A percentile compares a stretch with the other conserved stretches of the same genome.
phyloP scores from a whole-genome alignment of 192 early-diverging fungal genomes.

The Coemansia sp. region DNA sequence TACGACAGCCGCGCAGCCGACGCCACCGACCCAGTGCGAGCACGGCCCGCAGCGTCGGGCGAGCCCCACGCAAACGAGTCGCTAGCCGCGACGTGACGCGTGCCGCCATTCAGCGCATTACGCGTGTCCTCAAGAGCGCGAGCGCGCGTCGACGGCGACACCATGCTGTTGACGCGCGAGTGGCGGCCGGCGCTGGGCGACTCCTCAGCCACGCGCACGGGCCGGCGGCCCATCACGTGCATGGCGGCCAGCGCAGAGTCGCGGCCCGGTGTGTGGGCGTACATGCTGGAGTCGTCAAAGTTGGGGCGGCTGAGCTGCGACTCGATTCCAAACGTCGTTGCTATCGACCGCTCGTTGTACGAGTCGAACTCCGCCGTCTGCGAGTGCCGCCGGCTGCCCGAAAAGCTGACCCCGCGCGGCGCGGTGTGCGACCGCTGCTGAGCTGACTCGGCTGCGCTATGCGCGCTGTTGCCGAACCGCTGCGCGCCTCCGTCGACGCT shows the following conservation, averaged over 20 bases:
- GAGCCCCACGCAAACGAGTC: constrained; percentile 49
- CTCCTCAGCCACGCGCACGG: constrained; percentile 17
- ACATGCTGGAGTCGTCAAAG: constrained; percentile 42
- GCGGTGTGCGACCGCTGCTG: constrained; percentile 13
- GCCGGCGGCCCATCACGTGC: constrained; percentile 32
- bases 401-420: constrained; percentile 8
- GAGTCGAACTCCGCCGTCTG: constrained; percentile 38
- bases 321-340: constrained; percentile 34
- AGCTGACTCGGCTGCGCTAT: not conserved
- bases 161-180: constrained; percentile 42
- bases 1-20: constrained; percentile 16
- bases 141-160: constrained; percentile 42
- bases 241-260: constrained; percentile 26
- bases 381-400: constrained; percentile 32
- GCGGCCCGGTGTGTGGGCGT: constrained; percentile 47
- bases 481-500: not conserved
- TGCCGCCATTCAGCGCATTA: constrained; percentile 42
- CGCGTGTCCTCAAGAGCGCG: constrained; percentile 42
- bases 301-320: constrained; percentile 37
- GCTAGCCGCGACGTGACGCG: constrained; percentile 32
- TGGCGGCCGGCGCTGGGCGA: constrained; percentile 37
- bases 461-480: no score
- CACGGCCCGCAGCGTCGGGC: constrained; percentile 15
- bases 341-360: constrained; percentile 36
- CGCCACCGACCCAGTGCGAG: constrained; percentile 45